Evolutionary conservation across 495 filamentous ascomycete genomes (phyloP).

Genomic region (Penicillium riverlandense): DNA sequence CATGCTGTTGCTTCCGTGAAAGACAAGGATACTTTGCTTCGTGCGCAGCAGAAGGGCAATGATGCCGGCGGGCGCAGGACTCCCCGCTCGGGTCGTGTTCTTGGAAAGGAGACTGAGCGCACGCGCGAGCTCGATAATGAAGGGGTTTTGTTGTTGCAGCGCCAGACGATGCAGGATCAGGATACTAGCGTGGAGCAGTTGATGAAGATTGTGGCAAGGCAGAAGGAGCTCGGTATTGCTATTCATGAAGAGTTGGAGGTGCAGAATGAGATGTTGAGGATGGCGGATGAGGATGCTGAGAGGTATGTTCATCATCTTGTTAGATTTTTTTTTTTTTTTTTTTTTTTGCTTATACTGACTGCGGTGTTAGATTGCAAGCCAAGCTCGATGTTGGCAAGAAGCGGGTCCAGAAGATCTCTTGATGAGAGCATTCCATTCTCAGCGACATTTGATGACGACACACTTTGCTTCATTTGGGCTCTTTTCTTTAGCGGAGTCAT

Average conservation of each 20-base stretch:
- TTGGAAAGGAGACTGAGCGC: constrained; percentile 82
- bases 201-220: constrained; percentile 65
- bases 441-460: too few relatives aligned
- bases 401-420: constrained; percentile 68
- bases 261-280: constrained; percentile 74
- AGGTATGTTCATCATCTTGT: constrained; percentile 28
- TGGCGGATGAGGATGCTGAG: constrained; percentile 70
- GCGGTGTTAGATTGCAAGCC: constrained; percentile 44
- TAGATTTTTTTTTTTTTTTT: neutral
- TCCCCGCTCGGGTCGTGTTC: constrained; percentile 52
- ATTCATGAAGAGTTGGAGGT: constrained; percentile 80
- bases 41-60: constrained; percentile 4
- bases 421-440: constrained; percentile 3
- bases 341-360: constrained; percentile 11
- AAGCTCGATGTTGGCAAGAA: constrained; percentile 84
- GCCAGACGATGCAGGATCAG: constrained; percentile 77
- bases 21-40: constrained; percentile 50
- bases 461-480: too few relatives aligned
- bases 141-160: constrained; percentile 80
- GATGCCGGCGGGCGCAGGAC: constrained; percentile 10
- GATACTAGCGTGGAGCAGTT: constrained; percentile 74
- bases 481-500: too few relatives aligned
- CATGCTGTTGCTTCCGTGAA: constrained; percentile 40
- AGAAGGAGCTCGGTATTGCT: constrained; percentile 77
- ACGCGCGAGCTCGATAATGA: constrained; percentile 87